These are phyloP conservation scores for Orbilia oligospora DNA, from an alignment of 2,329 filamentous ascomycete species.

Conservation along the genomic window DNA sequence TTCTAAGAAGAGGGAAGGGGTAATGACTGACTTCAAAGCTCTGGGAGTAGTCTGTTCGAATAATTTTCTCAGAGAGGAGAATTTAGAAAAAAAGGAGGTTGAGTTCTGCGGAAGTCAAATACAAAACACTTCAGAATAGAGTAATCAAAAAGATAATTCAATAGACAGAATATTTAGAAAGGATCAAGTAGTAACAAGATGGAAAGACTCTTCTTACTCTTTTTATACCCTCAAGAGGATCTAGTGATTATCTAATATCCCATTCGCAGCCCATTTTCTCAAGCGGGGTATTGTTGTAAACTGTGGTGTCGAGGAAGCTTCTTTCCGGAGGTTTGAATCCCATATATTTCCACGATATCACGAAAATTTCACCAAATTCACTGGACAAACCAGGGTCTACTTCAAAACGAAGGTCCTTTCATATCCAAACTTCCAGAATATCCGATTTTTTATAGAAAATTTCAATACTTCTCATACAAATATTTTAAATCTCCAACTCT, in stretches of 20 bases:
- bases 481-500: slow-evolving; percentile 5
- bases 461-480: slow-evolving; percentile 15
- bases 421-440: not conserved
- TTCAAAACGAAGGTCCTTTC: slow-evolving; percentile 13
- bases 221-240: slow-evolving; percentile 46
- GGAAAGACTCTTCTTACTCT: not conserved
- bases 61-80: not conserved
- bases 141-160: not conserved
- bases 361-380: slow-evolving; percentile 23
- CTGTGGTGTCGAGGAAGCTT: slow-evolving; percentile 3
- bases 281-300: slow-evolving; percentile 44
- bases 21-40: not conserved
- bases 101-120: no score
- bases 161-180: slow-evolving; percentile 14
- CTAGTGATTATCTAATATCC: slow-evolving; percentile 35
- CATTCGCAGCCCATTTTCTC: not conserved
- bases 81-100: not conserved
- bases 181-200: not conserved
- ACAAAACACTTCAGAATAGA: no score
- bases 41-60: not conserved
- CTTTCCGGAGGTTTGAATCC: slow-evolving; percentile 36
- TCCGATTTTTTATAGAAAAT: not conserved
- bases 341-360: not conserved
- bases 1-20: not conserved
- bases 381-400: slow-evolving; percentile 28